These are phyloP conservation scores for Candida ponderosae DNA, from an alignment of 805 yeast species.

Conservation along the genomic window DNA sequence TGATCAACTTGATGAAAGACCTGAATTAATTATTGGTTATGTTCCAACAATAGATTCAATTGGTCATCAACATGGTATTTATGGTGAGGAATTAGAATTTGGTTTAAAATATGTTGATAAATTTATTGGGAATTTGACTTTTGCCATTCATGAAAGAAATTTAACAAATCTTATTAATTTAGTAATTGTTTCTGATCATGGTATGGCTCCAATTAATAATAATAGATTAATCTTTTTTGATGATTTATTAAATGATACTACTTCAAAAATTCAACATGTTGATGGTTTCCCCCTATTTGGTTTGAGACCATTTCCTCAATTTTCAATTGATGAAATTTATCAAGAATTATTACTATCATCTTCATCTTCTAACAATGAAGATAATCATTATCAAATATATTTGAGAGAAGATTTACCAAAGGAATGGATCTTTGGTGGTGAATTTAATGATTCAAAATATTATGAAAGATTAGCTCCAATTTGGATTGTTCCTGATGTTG, in stretches of 20 bases:
- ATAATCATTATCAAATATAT: constrained; percentile 38
- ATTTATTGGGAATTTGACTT: constrained; percentile 42
- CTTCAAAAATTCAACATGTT: constrained; percentile 42
- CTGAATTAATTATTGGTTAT: constrained; percentile 70
- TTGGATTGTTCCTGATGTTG: constrained; percentile 80
- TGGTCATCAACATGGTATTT: constrained; percentile 68
- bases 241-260: constrained; percentile 47
- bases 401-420: constrained; percentile 44
- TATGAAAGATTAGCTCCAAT: constrained; percentile 70
- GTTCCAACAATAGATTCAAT: constrained; percentile 77
- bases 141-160: constrained; percentile 45
- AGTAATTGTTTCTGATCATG: constrained; percentile 82
- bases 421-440: constrained; percentile 25
- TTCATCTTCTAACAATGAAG: constrained; percentile 20
- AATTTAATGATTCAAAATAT: constrained; percentile 20
- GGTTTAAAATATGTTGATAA: constrained; percentile 60
- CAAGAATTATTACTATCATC: constrained; percentile 33
- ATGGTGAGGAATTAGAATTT: constrained; percentile 46
- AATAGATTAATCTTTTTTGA: constrained; percentile 65
- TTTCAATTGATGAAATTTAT: constrained; percentile 36
- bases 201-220: constrained; percentile 83
- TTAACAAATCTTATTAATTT: constrained; percentile 62
- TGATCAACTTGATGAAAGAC: constrained; percentile 40
- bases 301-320: constrained; percentile 44
- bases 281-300: constrained; percentile 90